Base-by-base conservation (phyloP, 1,284 basidiomycete genomes). In the Agaricales sp. region DNA sequence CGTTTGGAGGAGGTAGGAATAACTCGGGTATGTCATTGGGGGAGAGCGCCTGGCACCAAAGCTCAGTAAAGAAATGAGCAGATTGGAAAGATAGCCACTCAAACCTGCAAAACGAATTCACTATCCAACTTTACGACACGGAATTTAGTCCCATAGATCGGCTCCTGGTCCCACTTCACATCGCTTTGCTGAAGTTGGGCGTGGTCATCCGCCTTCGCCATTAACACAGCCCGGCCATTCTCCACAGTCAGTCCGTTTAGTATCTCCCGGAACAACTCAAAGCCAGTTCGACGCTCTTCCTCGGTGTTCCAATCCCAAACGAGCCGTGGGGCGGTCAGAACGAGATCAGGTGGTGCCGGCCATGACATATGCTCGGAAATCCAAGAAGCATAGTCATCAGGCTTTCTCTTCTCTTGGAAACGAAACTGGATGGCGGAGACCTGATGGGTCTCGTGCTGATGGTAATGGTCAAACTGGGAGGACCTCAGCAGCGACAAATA, bases 71-170 rank as follows among this genome's bases (percentile, higher is more conserved):
- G 49, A 52, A 46, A 21, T 30, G 38, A 45, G 35, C 12, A 48
- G 11, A 43, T 23, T 18, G 8, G 30, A 13, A 45, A 21, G 14
- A 47, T n/a, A 50, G 30, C 11, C 16, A 11, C 11, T 13, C 64
- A 55, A 54, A 87, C 89, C 70, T 82, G 65, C 52, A 67, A 61
- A 24, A 87, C 56, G 56, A 92, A 82, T 21, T 76, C 74, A 24
- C 79, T 70, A 38, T 82, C 75, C 55, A 91, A 80, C 50, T 70
- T 70, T 55, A 84, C 74, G 20, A 90, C 79, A 38, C 71, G 70
- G 63, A 93, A 95, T 57, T 80, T 74, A 0, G 93, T 95, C 2
- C 84, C 87, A 63, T 97, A 97, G 75, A 87, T 84, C 51, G 87
- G 89, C 62, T 87, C 89, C 48, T 75, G 70, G 54, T 80, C 68